Base-by-base conservation (phyloP, 140 eudicot species). In the Bidens hawaiensis region DNA sequence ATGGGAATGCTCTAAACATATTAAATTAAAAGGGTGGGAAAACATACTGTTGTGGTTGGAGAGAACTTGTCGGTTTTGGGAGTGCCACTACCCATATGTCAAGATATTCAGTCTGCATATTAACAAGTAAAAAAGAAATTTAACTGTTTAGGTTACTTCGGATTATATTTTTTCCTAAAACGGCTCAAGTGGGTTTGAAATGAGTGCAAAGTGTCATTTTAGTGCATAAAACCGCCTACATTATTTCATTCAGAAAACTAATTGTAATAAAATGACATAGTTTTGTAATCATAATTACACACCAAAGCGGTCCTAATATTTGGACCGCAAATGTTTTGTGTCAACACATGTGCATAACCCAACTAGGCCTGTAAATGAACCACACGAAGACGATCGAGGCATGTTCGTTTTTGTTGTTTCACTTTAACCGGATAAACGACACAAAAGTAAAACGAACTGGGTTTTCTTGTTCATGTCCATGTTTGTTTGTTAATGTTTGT, bases 41-140 rank as follows among this genome's bases (percentile, higher is more conserved):
- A 56, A 15, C 90, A 51, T 86, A 90, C 97, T 26, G 55, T 65
- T 65, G 88, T 79, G 38, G 81, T 49, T 27, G 87, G 53, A 25
- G 80, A 78, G 69, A 83, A 86, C 71, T 90, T 86, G 60, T 90
- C 90, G 5, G 68, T 74, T 62, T 79, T 68, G 0, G 81, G 64
- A 68, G 72, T 68, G 66, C 75, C 73, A 72, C 63, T 71, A 55
- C 81, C 95, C 95, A 90, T 70, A 81, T 79, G 67, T 78, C 90
- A 75, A 70, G 81, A 68, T 40, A 76, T 60, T 81, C 78, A 0
- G 78, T 62, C 95, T 90, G 85, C 52, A 69, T 21, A 56, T 52
- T 50, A 55, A 67, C 65, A 45, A 60, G 40, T 0, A 28, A 9
- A 42, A 26, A 53, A 18, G 4, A 52, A 26, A 11, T 19, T 15